Evolutionary conservation across 441 rosid genomes (phyloP), one percentile per base, ranked within the genome.

Genomic region (Mallotus japonicus): DNA sequence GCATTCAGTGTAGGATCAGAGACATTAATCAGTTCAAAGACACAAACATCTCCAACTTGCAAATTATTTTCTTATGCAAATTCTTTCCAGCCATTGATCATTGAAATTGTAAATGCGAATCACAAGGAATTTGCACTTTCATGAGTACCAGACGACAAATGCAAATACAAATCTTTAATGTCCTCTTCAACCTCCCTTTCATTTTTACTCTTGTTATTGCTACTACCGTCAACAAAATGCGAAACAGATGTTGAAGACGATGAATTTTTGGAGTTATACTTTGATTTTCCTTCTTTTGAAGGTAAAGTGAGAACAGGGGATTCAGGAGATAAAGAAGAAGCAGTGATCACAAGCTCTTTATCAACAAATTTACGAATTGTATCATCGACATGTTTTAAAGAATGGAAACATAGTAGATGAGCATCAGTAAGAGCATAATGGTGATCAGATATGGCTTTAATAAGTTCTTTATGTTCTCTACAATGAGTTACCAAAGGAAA

Each of bases 281-380:
- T 82, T 5, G 78, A 66, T 69, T 90, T 88, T n/a, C 88, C 80
- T 80, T 88, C 86, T 57, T 86, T 89, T 1, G 95, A 85, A 0
- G 97, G 99, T 57, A 94, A 77, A 10, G 92, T 86, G 19, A 94
- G 93, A 51, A 92, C 89, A 1, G 97, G 99, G 15, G 99, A 94
- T 57, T 66, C 87, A 7, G 85, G 87, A 34, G 81, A 51, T 3
- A 86, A 78, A 6, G 84, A 75, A 9, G 83, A 51, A 19, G 84
- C 70, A 32, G 83, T 89, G n/a, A 76, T 61, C 1, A 83, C 87
- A 61, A 87, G 83, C 74, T 88, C 97, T 42, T 91, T 94, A 62
- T 92, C 96, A 46, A 88, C 97, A 74, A 88, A 92, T 70, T 83
- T 83, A 14, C 82, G 85, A 68, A 95, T 86, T 40, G 97, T 95